These are phyloP conservation scores for Xylaria sp. DNA, from an alignment of 2,329 filamentous ascomycete species.

Conservation along the genomic window DNA sequence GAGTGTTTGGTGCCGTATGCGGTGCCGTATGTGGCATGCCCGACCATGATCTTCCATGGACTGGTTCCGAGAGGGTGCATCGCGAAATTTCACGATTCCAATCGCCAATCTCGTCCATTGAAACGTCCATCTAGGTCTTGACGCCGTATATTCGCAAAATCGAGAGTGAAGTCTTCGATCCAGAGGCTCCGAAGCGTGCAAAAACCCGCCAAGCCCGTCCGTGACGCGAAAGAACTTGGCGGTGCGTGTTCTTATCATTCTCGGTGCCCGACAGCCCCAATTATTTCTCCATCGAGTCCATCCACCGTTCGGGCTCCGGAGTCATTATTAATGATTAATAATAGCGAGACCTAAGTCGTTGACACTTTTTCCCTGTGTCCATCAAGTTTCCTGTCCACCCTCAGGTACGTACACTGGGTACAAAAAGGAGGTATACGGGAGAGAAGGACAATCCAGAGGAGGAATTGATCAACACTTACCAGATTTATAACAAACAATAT, in stretches of 20 bases:
- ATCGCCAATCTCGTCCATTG: background rate
- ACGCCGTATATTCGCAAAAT: background rate
- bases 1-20: too few species aligned
- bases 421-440: too few species aligned
- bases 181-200: background rate
- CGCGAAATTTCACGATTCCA: background rate
- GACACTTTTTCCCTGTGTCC: background rate
- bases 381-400: background rate
- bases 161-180: background rate
- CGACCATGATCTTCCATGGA: too few species aligned
- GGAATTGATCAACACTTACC: too few species aligned
- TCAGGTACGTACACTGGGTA: background rate
- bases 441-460: background rate
- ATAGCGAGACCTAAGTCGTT: background rate
- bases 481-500: background rate
- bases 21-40: too few species aligned
- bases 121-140: background rate
- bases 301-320: background rate
- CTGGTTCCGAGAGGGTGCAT: too few species aligned
- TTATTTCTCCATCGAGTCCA: constrained; percentile 12
- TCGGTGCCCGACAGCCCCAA: constrained; percentile 12
- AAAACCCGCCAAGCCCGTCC: background rate
- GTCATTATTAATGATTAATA: background rate
- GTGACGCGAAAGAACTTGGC: background rate
- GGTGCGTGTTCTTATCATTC: background rate